Base-by-base conservation (phyloP, 2,329 filamentous ascomycete species). In the Aquanectria penicillioides region DNA sequence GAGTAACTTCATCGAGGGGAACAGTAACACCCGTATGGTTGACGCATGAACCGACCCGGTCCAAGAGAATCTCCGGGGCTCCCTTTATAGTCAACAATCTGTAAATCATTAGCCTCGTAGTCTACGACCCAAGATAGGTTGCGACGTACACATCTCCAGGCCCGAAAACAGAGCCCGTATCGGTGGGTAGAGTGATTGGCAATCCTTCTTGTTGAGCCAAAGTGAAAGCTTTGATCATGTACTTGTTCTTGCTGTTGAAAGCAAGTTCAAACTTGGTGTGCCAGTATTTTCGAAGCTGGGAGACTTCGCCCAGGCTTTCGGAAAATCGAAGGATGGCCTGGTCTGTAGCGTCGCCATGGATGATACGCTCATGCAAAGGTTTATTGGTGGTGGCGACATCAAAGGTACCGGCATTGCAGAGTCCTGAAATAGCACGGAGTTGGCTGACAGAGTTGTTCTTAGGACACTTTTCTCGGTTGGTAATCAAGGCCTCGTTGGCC, bases 231-330 rank as follows among this genome's bases (percentile, higher is more conserved):
- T 86, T 82, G 52, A 93, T 84, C 86, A 93, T 93, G 71, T 88
- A 93, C 74, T 94, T 94, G 77, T 93, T 93, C 79, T 92, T 92
- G 76, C 89, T 92, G 77, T 93, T 93, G 74, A 94, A 94, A 0
- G 89, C 85, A 23, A 92, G 78, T 51, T 90, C 86, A 65, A 87
- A 93, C 2, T 84, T 82, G 49, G 84, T 87, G 48, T 83, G 83
- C 89, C 89, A 93, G 62, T 82, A 79, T 12, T 81, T 79, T 7
- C 87, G 83, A 5, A 90, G 76, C 47, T 89, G 83, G 1, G 81
- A 74, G 0, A 91, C 86, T 0, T 65, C 61, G 3, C 65, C 66
- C 0, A 93, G 79, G 3, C 78, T 78, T 72, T 93, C 89, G 0
- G 89, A 87, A 54, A 94, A 89, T 51, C 90, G 83, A 6, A 94